Base-by-base conservation (phyloP, 305 asterid genomes). In the Fraxinus baroniana region DNA sequence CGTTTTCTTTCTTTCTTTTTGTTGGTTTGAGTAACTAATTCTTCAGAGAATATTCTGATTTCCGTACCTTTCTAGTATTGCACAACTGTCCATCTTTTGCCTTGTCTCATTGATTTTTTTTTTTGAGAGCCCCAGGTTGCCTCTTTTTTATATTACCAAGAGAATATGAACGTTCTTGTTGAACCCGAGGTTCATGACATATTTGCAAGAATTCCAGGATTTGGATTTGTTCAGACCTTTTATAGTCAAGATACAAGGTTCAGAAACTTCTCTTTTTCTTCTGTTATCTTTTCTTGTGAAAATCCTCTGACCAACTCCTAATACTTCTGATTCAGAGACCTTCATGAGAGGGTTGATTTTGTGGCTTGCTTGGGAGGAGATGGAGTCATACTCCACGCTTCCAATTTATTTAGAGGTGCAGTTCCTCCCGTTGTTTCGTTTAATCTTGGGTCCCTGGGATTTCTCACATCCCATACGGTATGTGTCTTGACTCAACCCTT, bases 301-400 rank as follows among this genome's bases (percentile, higher is more conserved):
- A 78, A 55, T 52, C 77, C 46, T 15, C 82, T 90, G 66, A 86
- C 85, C 83, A 89, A 74, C 81, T 81, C 82, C 74, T 64, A 12
- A 81, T 68, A 85, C 32, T 49, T 55, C 77, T 74, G 64, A 57
- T 88, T 89, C 90, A 96, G 99, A 78, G 97, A 94, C 88, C 99
- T 96, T 86, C 99, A 96, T 39, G 97, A 96, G 88, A 92, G 98
- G 90, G 94, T 96, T 79, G 99, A 96, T 88, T 91, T 96, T 83
- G 98, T 96, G 36, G 95, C 97, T 81, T 96, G 99, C 89, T 91
- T 96, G 92, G 99, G 99, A 80, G 99, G 99, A 79, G 99, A 96
- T 78, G 99, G 99, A 72, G 99, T 96, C 86, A 96, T 96, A 88
- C 99, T 96, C 77, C 99, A 96, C 70, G 99, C 98, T 49, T 94